phyloP scores from a whole-genome alignment of 768 basidiomycete genomes.

The Lentinula raphanica region DNA sequence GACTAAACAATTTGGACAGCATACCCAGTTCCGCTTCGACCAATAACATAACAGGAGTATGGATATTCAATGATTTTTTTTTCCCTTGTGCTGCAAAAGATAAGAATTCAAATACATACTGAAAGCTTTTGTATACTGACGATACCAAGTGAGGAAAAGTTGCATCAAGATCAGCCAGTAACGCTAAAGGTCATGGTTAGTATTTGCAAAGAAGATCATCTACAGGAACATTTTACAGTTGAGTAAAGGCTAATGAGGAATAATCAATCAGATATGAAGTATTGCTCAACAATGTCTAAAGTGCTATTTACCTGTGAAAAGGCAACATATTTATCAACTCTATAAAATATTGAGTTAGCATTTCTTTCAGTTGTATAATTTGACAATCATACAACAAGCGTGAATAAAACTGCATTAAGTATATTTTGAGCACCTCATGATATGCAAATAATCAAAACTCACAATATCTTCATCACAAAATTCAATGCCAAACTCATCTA shows the following conservation, averaged over 20 bases:
- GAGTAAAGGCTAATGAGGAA: conserved; percentile 5
- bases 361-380: background rate
- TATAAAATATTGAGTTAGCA: background rate
- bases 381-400: conserved; percentile 46
- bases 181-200: conserved; percentile 26
- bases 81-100: conserved; percentile 35
- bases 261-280: background rate
- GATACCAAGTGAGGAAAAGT: conserved; percentile 40
- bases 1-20: too few species aligned
- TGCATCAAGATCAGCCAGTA: conserved; percentile 46
- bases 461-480: background rate
- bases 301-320: conserved; percentile 31
- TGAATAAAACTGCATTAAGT: conserved; percentile 59
- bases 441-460: background rate
- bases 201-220: background rate
- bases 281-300: too few species aligned
- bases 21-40: conserved; percentile 72
- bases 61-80: conserved; percentile 54
- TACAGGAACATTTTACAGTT: conserved; percentile 2
- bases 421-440: too few species aligned
- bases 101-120: background rate
- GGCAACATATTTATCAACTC: conserved; percentile 41
- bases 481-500: conserved; percentile 36
- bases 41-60: conserved; percentile 60
- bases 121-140: conserved; percentile 20